Conservation (phyloP, 495 filamentous ascomycete genomes). For the Penicillium simplicissimum region DNA sequence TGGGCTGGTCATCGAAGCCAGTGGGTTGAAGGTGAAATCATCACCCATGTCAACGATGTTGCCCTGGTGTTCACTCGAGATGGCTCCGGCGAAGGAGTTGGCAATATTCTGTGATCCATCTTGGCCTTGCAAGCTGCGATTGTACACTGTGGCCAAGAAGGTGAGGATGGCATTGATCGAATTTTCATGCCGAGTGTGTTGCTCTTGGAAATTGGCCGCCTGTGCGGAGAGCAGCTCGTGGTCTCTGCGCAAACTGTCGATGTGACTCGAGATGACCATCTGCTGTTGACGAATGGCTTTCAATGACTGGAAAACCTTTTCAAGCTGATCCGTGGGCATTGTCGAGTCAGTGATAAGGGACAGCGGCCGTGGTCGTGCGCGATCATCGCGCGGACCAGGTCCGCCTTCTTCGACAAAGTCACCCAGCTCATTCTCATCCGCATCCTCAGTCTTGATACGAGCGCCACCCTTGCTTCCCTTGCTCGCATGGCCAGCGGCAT, state of each 20-base stretch:
- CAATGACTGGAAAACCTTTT: constrained; percentile 75
- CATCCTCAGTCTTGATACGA: constrained; percentile 70
- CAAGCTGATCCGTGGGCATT: constrained; percentile 76
- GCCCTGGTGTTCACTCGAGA: constrained; percentile 63
- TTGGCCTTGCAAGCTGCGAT: constrained; percentile 68
- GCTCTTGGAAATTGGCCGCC: constrained; percentile 81
- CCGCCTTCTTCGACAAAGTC: constrained; percentile 59
- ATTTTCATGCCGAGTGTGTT: constrained; percentile 94
- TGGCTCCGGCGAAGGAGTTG: constrained; percentile 69
- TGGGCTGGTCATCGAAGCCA: constrained; percentile 42
- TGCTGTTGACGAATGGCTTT: constrained; percentile 82
- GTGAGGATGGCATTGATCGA: constrained; percentile 98
- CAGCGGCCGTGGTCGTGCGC: constrained; percentile 40
- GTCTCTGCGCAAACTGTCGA: constrained; percentile 75
- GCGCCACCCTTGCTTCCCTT: constrained; percentile 49
- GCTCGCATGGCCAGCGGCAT: constrained; percentile 49
- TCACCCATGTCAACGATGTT: constrained; percentile 77
- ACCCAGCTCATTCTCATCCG: constrained; percentile 66
- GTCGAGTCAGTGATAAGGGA: constrained; percentile 43
- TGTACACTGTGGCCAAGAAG: constrained; percentile 95
- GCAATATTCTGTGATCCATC: constrained; percentile 65
- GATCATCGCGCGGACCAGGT: constrained; percentile 37
- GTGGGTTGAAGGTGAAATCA: constrained; percentile 43
- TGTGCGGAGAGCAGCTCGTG: constrained; percentile 89
- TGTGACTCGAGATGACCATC: constrained; percentile 74